These are phyloP conservation scores for Solanum gandarillasii DNA, from an alignment of 257 asterid genomes.

Conservation along the genomic window DNA sequence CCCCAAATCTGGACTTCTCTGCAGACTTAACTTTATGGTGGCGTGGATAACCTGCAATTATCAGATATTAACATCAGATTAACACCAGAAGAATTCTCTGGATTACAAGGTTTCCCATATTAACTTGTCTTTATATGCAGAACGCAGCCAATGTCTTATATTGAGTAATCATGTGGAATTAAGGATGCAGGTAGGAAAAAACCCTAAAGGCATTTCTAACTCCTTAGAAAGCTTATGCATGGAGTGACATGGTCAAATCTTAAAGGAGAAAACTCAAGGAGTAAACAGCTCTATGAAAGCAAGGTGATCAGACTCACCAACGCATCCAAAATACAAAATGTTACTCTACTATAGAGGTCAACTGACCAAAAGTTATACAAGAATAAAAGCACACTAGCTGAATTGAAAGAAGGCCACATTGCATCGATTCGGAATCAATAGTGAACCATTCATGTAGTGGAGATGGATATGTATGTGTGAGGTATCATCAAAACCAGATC, in stretches of 20 bases:
- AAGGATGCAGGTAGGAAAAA: neutral
- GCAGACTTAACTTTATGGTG: slow-evolving; percentile 33
- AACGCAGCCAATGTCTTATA: neutral
- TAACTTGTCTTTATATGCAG: neutral
- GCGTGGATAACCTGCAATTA: slow-evolving; percentile 45
- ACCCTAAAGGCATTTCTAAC: neutral
- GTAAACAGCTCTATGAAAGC: neutral
- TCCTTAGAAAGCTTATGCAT: neutral
- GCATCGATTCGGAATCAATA: neutral
- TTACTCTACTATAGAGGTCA: neutral
- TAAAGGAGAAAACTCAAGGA: neutral
- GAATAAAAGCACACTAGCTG: neutral
- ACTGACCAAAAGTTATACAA: neutral
- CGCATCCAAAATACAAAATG: neutral
- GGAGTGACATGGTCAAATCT: neutral
- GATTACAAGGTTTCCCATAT: neutral
- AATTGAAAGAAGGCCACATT: neutral
- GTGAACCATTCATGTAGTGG: neutral
- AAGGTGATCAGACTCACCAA: neutral
- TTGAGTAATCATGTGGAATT: neutral
- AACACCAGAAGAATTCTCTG: neutral
- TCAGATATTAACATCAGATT: neutral
- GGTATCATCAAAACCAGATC: neutral
- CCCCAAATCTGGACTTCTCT: slow-evolving; percentile 48
- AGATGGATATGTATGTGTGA: neutral